Conservation (phyloP, 2,329 filamentous ascomycete genomes). For the Claviceps sp. region DNA sequence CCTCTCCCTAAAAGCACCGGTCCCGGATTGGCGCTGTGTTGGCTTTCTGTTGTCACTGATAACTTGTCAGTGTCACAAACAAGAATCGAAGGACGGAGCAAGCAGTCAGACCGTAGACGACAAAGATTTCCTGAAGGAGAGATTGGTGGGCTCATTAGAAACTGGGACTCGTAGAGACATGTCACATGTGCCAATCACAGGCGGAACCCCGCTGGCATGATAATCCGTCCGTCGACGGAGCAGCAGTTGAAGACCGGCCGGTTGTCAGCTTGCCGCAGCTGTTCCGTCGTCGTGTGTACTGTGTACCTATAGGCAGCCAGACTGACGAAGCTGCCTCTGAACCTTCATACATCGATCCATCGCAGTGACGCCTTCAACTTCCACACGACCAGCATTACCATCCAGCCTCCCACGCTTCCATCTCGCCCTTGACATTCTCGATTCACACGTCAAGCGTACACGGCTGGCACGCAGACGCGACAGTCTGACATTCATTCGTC, state of each 20-base stretch:
- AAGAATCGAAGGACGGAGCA: too few species aligned
- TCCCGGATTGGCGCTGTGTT: too few species aligned
- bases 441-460: not conserved
- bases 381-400: conserved; percentile 2
- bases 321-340: conserved; percentile 25
- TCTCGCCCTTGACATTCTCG: not conserved
- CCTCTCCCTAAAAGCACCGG: too few species aligned
- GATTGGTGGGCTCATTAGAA: too few species aligned
- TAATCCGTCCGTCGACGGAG: conserved; percentile 2
- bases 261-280: not conserved
- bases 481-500: not conserved
- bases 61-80: too few species aligned
- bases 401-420: not conserved
- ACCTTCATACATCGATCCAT: not conserved
- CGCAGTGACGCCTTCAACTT: conserved; percentile 1
- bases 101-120: too few species aligned
- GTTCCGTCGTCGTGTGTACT: not conserved
- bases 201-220: not conserved
- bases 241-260: not conserved
- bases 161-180: too few species aligned
- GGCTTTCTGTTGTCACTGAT: too few species aligned
- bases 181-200: too few species aligned
- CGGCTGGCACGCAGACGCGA: not conserved
- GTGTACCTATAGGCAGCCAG: conserved; percentile 18
- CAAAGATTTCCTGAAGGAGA: too few species aligned